Evolutionary conservation across 164 flowering plant genomes (phyloP).

Genomic region (Litsea cubeba): DNA sequence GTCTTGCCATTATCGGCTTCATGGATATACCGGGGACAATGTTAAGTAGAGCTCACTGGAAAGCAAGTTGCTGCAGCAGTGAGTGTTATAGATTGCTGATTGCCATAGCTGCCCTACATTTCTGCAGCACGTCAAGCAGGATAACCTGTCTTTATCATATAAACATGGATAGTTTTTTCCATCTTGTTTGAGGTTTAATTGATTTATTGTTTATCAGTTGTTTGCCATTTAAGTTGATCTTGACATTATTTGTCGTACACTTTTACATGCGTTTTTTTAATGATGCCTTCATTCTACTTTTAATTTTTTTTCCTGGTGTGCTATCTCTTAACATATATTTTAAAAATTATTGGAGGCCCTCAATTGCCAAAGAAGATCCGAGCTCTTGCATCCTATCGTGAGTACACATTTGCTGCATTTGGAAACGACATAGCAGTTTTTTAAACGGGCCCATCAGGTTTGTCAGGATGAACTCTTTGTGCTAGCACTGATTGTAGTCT

Average conservation of each 20-base stretch:
- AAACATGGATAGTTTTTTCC: background rate
- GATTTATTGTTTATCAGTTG: background rate
- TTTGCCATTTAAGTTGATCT: background rate
- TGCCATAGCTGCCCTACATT: too few relatives aligned
- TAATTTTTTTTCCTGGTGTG: background rate
- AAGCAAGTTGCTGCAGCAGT: background rate
- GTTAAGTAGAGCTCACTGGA: too few relatives aligned
- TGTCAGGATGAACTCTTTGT: background rate
- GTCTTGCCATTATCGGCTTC: too few relatives aligned
- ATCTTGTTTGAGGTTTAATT: background rate
- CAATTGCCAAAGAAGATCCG: slow-evolving; percentile 89
- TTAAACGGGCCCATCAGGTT: slow-evolving; percentile 91
- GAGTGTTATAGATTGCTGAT: background rate
- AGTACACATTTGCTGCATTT: slow-evolving; percentile 89
- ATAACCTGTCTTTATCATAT: too few relatives aligned
- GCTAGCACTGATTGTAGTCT: too few relatives aligned
- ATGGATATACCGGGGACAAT: too few relatives aligned
- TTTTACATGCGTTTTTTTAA: too few relatives aligned
- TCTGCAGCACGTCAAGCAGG: too few relatives aligned
- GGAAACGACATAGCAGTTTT: slow-evolving; percentile 70
- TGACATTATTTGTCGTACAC: background rate
- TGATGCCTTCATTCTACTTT: background rate
- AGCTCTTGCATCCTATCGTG: slow-evolving; percentile 88
- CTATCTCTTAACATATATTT: background rate
- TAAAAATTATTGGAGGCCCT: slow-evolving; percentile 48